phyloP scores from a whole-genome alignment of 768 basidiomycete species.

The Daedaleopsis nitida region DNA sequence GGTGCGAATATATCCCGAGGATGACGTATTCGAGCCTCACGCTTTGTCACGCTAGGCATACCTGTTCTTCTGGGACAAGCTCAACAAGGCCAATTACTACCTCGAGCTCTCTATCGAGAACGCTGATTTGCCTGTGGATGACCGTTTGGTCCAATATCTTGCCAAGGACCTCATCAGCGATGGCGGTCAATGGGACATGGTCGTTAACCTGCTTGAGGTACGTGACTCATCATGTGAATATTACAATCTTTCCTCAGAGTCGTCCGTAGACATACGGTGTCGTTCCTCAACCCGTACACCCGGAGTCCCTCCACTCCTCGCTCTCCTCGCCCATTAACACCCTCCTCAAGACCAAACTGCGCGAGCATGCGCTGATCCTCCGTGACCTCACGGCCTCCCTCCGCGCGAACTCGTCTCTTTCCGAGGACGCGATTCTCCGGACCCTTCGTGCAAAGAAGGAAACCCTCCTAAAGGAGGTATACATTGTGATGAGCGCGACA shows the following conservation, averaged over 20 bases:
- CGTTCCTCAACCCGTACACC: slow-evolving; percentile 80
- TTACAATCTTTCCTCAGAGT: neutral
- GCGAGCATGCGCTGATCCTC: slow-evolving; percentile 86
- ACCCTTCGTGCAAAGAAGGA: slow-evolving; percentile 84
- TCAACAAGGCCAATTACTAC: slow-evolving; percentile 92
- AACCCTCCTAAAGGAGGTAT: slow-evolving; percentile 80
- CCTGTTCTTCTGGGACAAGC: slow-evolving; percentile 95
- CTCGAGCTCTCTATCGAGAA: slow-evolving; percentile 86
- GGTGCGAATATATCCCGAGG: slow-evolving; percentile 37
- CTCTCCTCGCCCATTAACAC: slow-evolving; percentile 70
- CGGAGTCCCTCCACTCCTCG: slow-evolving; percentile 84
- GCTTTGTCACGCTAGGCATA: slow-evolving; percentile 55
- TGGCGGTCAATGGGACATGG: slow-evolving; percentile 97
- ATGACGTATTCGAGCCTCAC: neutral
- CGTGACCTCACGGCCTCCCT: slow-evolving; percentile 63
- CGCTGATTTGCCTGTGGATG: slow-evolving; percentile 77
- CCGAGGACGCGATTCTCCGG: slow-evolving; percentile 47
- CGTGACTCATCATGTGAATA: neutral
- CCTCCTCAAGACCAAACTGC: slow-evolving; percentile 86
- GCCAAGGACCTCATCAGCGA: slow-evolving; percentile 80
- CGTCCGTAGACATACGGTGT: slow-evolving; percentile 71
- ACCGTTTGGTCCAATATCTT: slow-evolving; percentile 80
- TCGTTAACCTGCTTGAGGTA: slow-evolving; percentile 63
- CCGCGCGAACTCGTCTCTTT: slow-evolving; percentile 39
- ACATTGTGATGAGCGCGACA: slow-evolving; percentile 79